Percentiles rank a stretch among this genome's conserved stretches.
These are phyloP conservation scores for Nitzschia palea DNA, from an alignment of 108 stramenopile genomes.

Conservation along the genomic window DNA sequence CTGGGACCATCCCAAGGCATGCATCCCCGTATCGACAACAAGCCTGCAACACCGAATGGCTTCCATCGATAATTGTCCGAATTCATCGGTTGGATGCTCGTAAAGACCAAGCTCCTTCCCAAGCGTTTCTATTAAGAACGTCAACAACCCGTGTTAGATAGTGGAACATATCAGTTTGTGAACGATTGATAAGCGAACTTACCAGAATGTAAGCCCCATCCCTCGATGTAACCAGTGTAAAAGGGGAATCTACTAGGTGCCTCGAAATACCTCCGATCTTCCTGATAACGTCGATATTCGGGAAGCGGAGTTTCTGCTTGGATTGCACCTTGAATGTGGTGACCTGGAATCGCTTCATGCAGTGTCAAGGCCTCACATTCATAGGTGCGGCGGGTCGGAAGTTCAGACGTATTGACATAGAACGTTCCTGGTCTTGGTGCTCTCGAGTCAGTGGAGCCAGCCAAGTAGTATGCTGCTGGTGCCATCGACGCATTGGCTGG, in stretches of 20 bases:
- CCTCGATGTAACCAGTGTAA: slow-evolving; percentile 69
- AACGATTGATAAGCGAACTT: too few relatives aligned
- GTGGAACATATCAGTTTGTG: too few relatives aligned
- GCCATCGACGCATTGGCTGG: slow-evolving; percentile 39
- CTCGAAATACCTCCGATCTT: slow-evolving; percentile 61
- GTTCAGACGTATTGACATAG: slow-evolving; percentile 54
- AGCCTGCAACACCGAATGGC: slow-evolving; percentile 49
- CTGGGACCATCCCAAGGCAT: slow-evolving; percentile 49
- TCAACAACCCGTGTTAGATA: too few relatives aligned
- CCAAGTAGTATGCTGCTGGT: slow-evolving; percentile 56
- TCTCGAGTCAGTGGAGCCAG: slow-evolving; percentile 36
- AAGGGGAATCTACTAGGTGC: slow-evolving; percentile 63
- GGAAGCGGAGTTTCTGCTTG: slow-evolving; percentile 41
- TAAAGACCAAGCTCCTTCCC: slow-evolving; percentile 56
- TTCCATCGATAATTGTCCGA: slow-evolving; percentile 59
- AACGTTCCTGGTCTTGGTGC: slow-evolving; percentile 48
- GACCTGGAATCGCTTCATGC: slow-evolving; percentile 62
- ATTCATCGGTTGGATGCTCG: slow-evolving; percentile 41
- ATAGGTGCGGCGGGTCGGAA: slow-evolving; percentile 43
- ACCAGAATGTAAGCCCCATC: slow-evolving; percentile 56
- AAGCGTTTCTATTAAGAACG: slow-evolving; percentile 33
- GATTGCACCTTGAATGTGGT: slow-evolving; percentile 60
- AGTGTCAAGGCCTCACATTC: slow-evolving; percentile 50
- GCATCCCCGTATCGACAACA: slow-evolving; percentile 71
- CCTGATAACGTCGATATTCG: slow-evolving; percentile 42